Evolutionary conservation across 495 filamentous ascomycete species (phyloP).

Genomic region (Penicillium malachiteum): DNA sequence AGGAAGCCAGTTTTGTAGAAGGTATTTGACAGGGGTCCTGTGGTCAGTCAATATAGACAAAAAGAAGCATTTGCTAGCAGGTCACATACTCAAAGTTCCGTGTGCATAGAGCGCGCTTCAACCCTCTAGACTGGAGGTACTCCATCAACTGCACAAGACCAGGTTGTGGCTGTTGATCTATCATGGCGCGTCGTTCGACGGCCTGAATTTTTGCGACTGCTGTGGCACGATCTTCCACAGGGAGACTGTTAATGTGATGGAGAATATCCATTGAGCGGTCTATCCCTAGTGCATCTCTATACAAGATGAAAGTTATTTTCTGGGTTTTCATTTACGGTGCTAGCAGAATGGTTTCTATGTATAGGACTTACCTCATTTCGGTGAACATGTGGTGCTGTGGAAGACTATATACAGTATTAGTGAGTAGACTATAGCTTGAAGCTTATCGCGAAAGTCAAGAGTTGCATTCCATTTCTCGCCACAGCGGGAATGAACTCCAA

Average conservation of each 20-base stretch:
- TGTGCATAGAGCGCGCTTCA: slow-evolving; percentile 86
- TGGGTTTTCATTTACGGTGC: background rate
- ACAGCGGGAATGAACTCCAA: too few species aligned
- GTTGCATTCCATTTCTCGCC: too few species aligned
- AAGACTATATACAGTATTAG: slow-evolving; percentile 49
- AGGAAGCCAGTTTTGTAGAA: slow-evolving; percentile 71
- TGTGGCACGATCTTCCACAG: slow-evolving; percentile 54
- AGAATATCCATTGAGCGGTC: slow-evolving; percentile 75
- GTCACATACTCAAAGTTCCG: slow-evolving; percentile 78
- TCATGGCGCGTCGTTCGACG: slow-evolving; percentile 81
- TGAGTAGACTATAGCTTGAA: background rate
- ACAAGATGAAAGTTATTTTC: background rate
- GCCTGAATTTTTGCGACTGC: slow-evolving; percentile 72
- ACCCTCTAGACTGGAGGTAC: slow-evolving; percentile 64
- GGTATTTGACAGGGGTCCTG: slow-evolving; percentile 63
- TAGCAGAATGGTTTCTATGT: background rate
- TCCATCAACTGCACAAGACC: slow-evolving; percentile 73
- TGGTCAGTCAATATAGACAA: background rate
- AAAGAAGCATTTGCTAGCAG: background rate
- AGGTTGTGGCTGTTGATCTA: slow-evolving; percentile 71
- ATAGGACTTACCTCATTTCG: slow-evolving; percentile 64
- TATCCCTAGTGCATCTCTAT: slow-evolving; percentile 63
- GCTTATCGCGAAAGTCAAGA: background rate
- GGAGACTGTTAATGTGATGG: slow-evolving; percentile 76
- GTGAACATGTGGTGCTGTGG: slow-evolving; percentile 95